A percentile compares a stretch with the other conserved stretches of the same genome.
Evolutionary conservation across 192 early-diverging fungal genomes (phyloP).

Genomic region (Phlyctochytrium arcticum): DNA sequence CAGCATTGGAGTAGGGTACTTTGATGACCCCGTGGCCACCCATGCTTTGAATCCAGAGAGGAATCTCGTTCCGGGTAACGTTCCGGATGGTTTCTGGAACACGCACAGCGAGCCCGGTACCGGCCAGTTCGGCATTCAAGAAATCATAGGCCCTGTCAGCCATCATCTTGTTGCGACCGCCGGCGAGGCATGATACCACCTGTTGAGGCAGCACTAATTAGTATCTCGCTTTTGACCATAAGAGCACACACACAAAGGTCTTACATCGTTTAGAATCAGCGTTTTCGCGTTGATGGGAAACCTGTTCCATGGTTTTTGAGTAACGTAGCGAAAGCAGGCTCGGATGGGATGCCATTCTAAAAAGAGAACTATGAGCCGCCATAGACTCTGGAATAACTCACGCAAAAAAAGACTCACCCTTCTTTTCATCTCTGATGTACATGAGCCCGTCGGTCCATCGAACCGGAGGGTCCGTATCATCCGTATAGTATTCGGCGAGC

Average conservation of each 20-base stretch:
- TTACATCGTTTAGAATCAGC: constrained; percentile 66
- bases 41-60: constrained; percentile 77
- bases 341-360: constrained; percentile 75
- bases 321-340: constrained; percentile 86
- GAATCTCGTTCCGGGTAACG: constrained; percentile 74
- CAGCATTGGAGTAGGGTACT: constrained; percentile 83
- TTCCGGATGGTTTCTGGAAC: constrained; percentile 85
- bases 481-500: constrained; percentile 70
- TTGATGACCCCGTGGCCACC: constrained; percentile 82
- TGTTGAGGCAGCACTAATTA: constrained; percentile 19
- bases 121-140: constrained; percentile 72
- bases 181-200: constrained; percentile 79
- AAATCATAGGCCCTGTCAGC: constrained; percentile 83
- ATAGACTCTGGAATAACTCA: neutral
- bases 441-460: constrained; percentile 75
- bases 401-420: neutral
- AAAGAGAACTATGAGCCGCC: neutral
- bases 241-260: neutral
- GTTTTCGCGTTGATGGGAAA: constrained; percentile 76
- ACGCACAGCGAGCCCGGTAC: constrained; percentile 64
- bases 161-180: constrained; percentile 90
- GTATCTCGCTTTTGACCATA: neutral
- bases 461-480: constrained; percentile 70
- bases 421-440: constrained; percentile 42
- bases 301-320: constrained; percentile 84